phyloP scores from a whole-genome alignment of 2,329 filamentous ascomycete species.

The Trichophyton benhamiae region DNA sequence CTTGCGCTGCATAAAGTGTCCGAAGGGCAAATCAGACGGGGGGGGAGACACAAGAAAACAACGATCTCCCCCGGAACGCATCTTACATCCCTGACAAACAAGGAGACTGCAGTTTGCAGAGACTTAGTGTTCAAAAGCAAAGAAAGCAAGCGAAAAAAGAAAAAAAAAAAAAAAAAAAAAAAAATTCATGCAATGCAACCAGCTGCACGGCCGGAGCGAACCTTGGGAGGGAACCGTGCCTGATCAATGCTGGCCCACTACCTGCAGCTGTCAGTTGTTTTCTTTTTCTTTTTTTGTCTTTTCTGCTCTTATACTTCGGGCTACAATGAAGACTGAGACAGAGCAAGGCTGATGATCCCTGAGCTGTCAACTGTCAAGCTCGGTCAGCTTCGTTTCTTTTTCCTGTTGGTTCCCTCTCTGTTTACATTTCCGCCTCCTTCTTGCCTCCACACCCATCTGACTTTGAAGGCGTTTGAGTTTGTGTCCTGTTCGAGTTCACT shows the following conservation, averaged over 20 bases:
- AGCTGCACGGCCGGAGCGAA: neutral
- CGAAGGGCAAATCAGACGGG: conserved; percentile 10
- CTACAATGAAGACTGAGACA: no score
- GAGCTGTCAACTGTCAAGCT: neutral
- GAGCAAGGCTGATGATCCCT: conserved; percentile 5
- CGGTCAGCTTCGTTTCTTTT: neutral
- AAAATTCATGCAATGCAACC: neutral
- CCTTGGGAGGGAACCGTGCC: conserved; percentile 2
- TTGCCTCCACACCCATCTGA: neutral
- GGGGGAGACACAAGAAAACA: no score
- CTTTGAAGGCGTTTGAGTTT: neutral
- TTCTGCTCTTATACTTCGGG: no score
- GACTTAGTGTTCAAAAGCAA: no score
- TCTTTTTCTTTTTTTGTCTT: neutral
- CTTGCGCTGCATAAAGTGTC: conserved; percentile 8
- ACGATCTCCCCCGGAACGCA: no score
- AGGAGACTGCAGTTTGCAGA: no score
- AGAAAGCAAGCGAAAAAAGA: no score
- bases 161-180: no score
- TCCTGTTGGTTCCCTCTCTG: neutral
- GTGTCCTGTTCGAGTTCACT: no score
- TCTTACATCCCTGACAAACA: neutral
- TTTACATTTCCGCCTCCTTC: neutral
- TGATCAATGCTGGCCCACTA: neutral
- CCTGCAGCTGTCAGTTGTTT: neutral